Evolutionary conservation across 768 basidiomycete species (phyloP), one percentile per base, ranked within the genome.

Genomic region (Termitomyces titanicus): DNA sequence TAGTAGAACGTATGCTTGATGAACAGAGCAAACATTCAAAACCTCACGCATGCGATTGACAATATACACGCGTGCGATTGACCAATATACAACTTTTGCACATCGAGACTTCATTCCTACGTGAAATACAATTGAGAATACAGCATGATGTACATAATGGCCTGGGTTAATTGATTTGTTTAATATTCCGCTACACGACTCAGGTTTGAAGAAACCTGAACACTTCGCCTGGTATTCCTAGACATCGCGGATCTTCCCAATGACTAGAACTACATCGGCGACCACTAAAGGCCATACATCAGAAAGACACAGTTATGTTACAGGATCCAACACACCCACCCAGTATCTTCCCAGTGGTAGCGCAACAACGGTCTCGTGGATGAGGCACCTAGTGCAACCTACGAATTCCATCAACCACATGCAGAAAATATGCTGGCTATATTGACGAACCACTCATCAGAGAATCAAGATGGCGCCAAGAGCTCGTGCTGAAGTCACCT

Each of bases 131-230:
- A 34, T 47, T 20, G 9, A 35, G 9, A 17, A 35, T 35, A 24
- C 9, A 48, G 34, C 22, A 25, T n/a, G 34, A 25, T 48, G 47
- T 48, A 48, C 47, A 35, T 8, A 9, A 34, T 18, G 47, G 3
- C 47, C 47, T 48, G 47, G 47, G 47, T 48, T 48, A 48, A 25
- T 48, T 48, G 47, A 48, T 48, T 48, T 48, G 8, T 5, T n/a
- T 5, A 5, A 5, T 17, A 10, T n/a, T 27, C n/a, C 44, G 22
- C 34, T 3, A 35, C 22, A 24, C 34, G 22, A 5, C 33, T 4
- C 47, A 47, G 15, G 17, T 45, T 20, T 43, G 3, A 3, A 24
- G n/a, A 9, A 29, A 29, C 43, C 43, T 11, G 17, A 24, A 4
- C 43, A 8, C 17, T 44, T 44, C 12, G 43, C 43, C 5, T 29